Evolutionary conservation across 2,329 filamentous ascomycete genomes (phyloP).

Genomic region (Neopestalotiopsis sp.): DNA sequence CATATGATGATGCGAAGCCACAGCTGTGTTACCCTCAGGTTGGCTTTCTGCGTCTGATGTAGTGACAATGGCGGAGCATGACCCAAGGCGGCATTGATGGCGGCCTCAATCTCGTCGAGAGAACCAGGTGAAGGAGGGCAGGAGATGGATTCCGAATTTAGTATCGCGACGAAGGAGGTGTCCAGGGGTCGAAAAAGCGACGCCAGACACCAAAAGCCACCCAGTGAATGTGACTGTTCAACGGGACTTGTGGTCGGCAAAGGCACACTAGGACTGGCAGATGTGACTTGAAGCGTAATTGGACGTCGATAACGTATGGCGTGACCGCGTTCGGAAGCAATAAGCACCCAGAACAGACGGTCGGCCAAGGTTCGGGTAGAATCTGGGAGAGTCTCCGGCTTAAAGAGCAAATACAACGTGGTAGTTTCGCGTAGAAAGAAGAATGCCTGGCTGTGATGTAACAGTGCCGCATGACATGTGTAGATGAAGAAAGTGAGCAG

Average conservation of each 20-base stretch:
- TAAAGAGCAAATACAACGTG: constrained; percentile 44
- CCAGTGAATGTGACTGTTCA: constrained; percentile 28
- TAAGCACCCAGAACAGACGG: constrained; percentile 49
- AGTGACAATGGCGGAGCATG: constrained; percentile 35
- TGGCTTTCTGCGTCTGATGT: constrained; percentile 51
- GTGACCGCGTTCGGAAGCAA: constrained; percentile 50
- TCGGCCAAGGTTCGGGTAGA: constrained; percentile 34
- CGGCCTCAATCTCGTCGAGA: constrained; percentile 42
- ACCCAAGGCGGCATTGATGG: constrained; percentile 43
- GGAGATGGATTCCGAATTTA: constrained; percentile 44
- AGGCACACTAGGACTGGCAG: constrained; percentile 36
- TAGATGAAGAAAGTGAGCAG: constrained; percentile 51
- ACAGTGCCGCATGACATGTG: constrained; percentile 47
- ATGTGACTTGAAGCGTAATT: constrained; percentile 48
- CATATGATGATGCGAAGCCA: constrained; percentile 53
- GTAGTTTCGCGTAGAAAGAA: constrained; percentile 49
- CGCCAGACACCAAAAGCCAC: constrained; percentile 46
- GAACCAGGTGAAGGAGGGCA: constrained; percentile 37
- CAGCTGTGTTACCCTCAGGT: constrained; percentile 49
- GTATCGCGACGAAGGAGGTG: constrained; percentile 46
- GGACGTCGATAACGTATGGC: constrained; percentile 51
- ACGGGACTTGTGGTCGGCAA: constrained; percentile 33
- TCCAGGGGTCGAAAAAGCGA: constrained; percentile 48
- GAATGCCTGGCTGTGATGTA: constrained; percentile 51
- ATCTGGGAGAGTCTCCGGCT: constrained; percentile 34